These are phyloP conservation scores for Myxozyma neotropica DNA, from an alignment of 805 yeast species.

Conservation along the genomic window DNA sequence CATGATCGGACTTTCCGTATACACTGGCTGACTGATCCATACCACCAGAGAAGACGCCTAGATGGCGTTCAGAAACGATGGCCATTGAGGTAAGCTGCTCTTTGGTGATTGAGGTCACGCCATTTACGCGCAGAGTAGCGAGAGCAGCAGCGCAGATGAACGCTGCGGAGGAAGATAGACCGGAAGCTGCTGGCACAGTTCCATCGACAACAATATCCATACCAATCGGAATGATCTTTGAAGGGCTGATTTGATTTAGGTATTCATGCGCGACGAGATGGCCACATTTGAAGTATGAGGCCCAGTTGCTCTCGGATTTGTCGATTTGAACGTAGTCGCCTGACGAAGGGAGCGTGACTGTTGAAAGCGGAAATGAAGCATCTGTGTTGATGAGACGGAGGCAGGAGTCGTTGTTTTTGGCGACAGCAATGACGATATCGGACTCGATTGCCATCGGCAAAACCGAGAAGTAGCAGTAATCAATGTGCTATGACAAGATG, in stretches of 20 bases:
- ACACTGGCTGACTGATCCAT: conserved; percentile 77
- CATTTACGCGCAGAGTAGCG: conserved; percentile 58
- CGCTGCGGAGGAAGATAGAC: conserved; percentile 72
- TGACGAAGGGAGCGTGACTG: conserved; percentile 27
- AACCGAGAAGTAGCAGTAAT: conserved; percentile 66
- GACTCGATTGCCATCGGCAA: conserved; percentile 73
- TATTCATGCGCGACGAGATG: conserved; percentile 52
- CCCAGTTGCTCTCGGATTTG: conserved; percentile 57
- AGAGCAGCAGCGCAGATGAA: conserved; percentile 67
- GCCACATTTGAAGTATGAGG: conserved; percentile 63
- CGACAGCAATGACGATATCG: conserved; percentile 63
- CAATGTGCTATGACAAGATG: conserved; percentile 52
- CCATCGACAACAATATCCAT: conserved; percentile 60
- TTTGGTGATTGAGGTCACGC: conserved; percentile 37
- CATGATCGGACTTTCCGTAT: conserved; percentile 61
- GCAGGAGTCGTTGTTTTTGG: conserved; percentile 24
- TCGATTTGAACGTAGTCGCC: conserved; percentile 49
- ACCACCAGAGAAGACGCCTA: conserved; percentile 77
- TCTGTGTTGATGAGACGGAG: conserved; percentile 46
- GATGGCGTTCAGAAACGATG: conserved; percentile 66
- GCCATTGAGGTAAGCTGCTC: conserved; percentile 41
- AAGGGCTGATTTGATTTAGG: too few relatives aligned
- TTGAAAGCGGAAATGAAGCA: conserved; percentile 34
- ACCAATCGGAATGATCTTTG: conserved; percentile 12
- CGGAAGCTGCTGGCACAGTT: conserved; percentile 71